Conservation (phyloP, 1,139 yeast species). For the Meyerozyma guilliermondii region DNA sequence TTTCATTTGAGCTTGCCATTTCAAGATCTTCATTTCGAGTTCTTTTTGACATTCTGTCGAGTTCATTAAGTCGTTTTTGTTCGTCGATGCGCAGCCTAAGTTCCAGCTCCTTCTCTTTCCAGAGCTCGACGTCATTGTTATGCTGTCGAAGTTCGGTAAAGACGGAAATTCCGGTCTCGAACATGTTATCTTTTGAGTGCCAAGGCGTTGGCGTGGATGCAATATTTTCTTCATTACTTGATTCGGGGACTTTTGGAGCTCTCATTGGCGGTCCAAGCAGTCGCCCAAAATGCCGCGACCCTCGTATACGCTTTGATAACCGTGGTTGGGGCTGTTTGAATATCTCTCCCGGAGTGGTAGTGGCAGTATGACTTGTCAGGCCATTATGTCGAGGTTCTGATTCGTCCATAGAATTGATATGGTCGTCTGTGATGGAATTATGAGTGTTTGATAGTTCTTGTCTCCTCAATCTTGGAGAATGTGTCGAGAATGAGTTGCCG, state of each 20-base stretch:
- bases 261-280: slow-evolving; percentile 39
- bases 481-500: slow-evolving; percentile 1
- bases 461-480: background rate
- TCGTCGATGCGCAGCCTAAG: slow-evolving; percentile 24
- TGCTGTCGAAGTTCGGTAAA: background rate
- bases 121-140: slow-evolving; percentile 3
- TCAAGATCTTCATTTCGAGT: slow-evolving; percentile 3
- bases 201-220: slow-evolving; percentile 5
- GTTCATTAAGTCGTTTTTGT: slow-evolving; percentile 17
- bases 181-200: background rate
- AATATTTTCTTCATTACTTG: slow-evolving; percentile 7
- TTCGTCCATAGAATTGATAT: background rate
- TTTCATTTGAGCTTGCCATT: slow-evolving; percentile 2
- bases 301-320: slow-evolving; percentile 22
- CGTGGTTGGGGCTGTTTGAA: slow-evolving; percentile 9
- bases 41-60: slow-evolving; percentile 8
- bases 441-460: background rate
- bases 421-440: slow-evolving; percentile 1
- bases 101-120: slow-evolving; percentile 21
- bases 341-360: slow-evolving; percentile 17
- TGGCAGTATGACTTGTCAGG: slow-evolving; percentile 10
- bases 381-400: background rate
- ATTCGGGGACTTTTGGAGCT: slow-evolving; percentile 20
- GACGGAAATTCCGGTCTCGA: background rate
- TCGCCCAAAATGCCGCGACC: slow-evolving; percentile 31